A percentile compares a stretch with the other conserved stretches of the same genome.
Evolutionary conservation across 2,329 filamentous ascomycete species (phyloP).

Genomic region (Basipetospora chlamydospora): DNA sequence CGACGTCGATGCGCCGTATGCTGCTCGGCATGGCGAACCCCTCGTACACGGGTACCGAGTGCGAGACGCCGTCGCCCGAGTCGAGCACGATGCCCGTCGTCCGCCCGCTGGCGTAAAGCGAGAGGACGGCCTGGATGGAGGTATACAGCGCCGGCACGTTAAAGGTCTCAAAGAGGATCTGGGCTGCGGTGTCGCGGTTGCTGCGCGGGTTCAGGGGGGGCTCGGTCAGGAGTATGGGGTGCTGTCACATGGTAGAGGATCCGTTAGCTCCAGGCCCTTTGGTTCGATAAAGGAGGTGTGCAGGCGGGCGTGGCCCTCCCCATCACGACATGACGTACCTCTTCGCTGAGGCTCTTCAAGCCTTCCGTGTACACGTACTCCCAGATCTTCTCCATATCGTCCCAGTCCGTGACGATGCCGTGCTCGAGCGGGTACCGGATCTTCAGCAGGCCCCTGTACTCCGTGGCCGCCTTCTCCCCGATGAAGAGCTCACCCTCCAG

Average conservation of each 20-base stretch:
- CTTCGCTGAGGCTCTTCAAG: slow-evolving; percentile 91
- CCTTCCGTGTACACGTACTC: slow-evolving; percentile 94
- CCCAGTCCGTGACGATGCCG: slow-evolving; percentile 97
- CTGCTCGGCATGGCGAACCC: slow-evolving; percentile 94
- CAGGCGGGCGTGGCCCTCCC: no score
- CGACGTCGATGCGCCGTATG: slow-evolving; percentile 90
- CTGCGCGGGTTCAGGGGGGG: slow-evolving; percentile 87
- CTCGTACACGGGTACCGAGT: slow-evolving; percentile 94
- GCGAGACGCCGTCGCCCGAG: slow-evolving; percentile 88
- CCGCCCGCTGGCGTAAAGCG: slow-evolving; percentile 86
- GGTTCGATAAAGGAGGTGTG: no score
- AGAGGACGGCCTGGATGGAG: slow-evolving; percentile 92
- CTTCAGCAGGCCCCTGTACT: slow-evolving; percentile 84
- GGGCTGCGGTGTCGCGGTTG: slow-evolving; percentile 90
- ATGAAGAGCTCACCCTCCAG: slow-evolving; percentile 96
- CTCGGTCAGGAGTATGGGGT: slow-evolving; percentile 91
- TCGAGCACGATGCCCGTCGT: slow-evolving; percentile 95
- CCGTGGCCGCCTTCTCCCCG: slow-evolving; percentile 73
- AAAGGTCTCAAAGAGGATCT: slow-evolving; percentile 97
- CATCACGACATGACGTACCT: no score
- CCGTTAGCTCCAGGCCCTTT: no score
- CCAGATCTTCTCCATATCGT: slow-evolving; percentile 99
- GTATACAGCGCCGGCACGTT: slow-evolving; percentile 95
- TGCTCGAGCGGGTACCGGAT: slow-evolving; percentile 93
- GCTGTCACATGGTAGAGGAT: slow-evolving; percentile 34